Evolutionary conservation across 2,329 filamentous ascomycete genomes (phyloP), one percentile per base, ranked within the genome.

Genomic region (Colletotrichum nymphaeae): DNA sequence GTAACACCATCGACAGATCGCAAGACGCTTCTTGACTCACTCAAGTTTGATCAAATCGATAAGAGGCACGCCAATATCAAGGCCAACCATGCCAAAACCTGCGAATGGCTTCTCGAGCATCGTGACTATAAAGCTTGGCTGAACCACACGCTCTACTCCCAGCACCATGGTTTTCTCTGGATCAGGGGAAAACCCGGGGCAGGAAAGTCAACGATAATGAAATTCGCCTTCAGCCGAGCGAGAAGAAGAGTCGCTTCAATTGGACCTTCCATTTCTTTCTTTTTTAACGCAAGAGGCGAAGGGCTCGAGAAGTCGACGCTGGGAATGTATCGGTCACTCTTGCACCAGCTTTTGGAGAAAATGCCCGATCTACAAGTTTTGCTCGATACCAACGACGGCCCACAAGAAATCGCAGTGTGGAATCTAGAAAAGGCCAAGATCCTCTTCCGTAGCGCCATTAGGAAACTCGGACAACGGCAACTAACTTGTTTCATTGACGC

Each of bases 291-390:
- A 1, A n/a, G 72, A 53, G 74, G 74, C 14, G 58, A 52, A 0
- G 35, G 78, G 7, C 77, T 87, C 14, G 86, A 90, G 58, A 87
- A 81, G 64, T 83, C 87, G 0, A 79, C 82, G 0, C 35, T 79
- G 0, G 88, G 89, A 0, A 83, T 91, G 78, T 90, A 88, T 74
- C 83, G 88, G 3, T 87, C 87, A 0, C 67, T 90, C 0, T 66
- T 90, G 0, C 72, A 79, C 1, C 87, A 90, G 42, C 77, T 90
- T 0, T 77, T 90, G 0, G 24, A 79, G 0, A 74, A 78, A 0
- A 69, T 78, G 0, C 78, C 81, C 0, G 78, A 83, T 0, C 77
- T 88, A 0, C 81, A 70, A 28, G n/a, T 9, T 4, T 42, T 63
- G 0, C 59, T 69, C 26, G 58, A 63, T 4, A 56, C 26, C n/a